Evolutionary conservation across 208 protist species (phyloP).

Genomic region (Acanthamoeba sp.): DNA sequence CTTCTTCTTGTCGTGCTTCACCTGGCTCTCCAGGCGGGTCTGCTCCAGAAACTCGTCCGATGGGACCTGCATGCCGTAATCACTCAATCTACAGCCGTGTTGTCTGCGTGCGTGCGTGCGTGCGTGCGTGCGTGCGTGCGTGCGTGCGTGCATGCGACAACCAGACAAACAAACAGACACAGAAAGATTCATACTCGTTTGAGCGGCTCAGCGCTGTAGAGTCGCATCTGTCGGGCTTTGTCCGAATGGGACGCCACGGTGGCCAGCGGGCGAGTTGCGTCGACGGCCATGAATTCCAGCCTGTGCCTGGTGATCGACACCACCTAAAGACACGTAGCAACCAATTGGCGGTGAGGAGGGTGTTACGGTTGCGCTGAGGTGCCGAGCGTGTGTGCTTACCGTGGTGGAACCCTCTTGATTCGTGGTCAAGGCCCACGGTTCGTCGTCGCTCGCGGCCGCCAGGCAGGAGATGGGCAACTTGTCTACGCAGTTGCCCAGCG

Average conservation of each 20-base stretch:
- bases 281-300: conserved; percentile 9
- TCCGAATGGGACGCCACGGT: not conserved
- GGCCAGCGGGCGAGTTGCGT: not conserved
- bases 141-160: too few relatives aligned
- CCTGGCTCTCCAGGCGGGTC: not conserved
- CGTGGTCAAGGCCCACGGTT: not conserved
- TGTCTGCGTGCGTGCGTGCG: not conserved
- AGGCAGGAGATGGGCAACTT: not conserved
- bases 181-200: not conserved
- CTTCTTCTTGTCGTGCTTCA: conserved; percentile 22
- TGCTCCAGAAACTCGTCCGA: not conserved
- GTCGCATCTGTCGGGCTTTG: not conserved
- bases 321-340: not conserved
- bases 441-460: not conserved
- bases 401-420: not conserved
- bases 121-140: not conserved
- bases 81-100: too few relatives aligned
- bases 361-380: too few relatives aligned
- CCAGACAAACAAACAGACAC: too few relatives aligned
- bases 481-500: not conserved
- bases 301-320: not conserved
- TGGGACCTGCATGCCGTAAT: not conserved
- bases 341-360: too few relatives aligned
- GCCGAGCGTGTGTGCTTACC: not conserved
- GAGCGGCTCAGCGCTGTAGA: not conserved